phyloP scores from a whole-genome alignment of 2,329 filamentous ascomycete species.

The Aquanectria penicillioides region DNA sequence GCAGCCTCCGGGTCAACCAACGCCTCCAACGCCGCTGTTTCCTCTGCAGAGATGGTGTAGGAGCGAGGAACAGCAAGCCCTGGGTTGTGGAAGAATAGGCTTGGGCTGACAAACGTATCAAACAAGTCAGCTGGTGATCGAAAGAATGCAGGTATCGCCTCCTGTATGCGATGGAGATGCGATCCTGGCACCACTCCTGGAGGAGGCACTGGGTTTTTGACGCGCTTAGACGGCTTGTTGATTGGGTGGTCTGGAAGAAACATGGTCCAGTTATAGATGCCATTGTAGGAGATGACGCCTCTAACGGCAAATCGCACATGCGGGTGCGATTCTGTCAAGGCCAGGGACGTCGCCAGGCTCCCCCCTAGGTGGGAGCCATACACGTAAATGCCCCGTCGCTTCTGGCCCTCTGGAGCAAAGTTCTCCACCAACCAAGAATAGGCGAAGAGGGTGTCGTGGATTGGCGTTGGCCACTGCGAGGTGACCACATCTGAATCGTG shows the following conservation, averaged over 20 bases:
- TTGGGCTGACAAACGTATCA: slow-evolving; percentile 68
- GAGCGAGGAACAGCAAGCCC: slow-evolving; percentile 57
- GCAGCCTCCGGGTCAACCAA: slow-evolving; percentile 34
- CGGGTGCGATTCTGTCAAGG: slow-evolving; percentile 63
- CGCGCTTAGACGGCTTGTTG: slow-evolving; percentile 44
- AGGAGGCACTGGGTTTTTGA: slow-evolving; percentile 25
- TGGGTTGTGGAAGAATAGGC: slow-evolving; percentile 66
- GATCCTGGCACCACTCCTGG: slow-evolving; percentile 42
- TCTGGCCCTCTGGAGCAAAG: slow-evolving; percentile 49
- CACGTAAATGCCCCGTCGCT: slow-evolving; percentile 54
- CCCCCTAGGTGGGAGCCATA: slow-evolving; percentile 69
- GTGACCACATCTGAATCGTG: slow-evolving; percentile 20
- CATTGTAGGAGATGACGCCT: slow-evolving; percentile 66
- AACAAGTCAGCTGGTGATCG: slow-evolving; percentile 59
- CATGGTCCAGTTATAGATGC: slow-evolving; percentile 72
- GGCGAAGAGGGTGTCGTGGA: slow-evolving; percentile 65
- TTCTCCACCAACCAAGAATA: slow-evolving; percentile 63
- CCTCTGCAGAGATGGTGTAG: slow-evolving; percentile 51
- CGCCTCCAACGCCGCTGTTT: slow-evolving; percentile 38
- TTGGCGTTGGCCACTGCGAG: slow-evolving; percentile 63
- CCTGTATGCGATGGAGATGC: slow-evolving; percentile 50
- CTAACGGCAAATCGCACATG: slow-evolving; percentile 58
- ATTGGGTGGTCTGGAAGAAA: slow-evolving; percentile 64
- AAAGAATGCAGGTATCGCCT: slow-evolving; percentile 57
- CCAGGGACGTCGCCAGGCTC: slow-evolving; percentile 64